phyloP scores from a whole-genome alignment of 2,329 filamentous ascomycete species.

The Lasiodiplodia gonubiensis region DNA sequence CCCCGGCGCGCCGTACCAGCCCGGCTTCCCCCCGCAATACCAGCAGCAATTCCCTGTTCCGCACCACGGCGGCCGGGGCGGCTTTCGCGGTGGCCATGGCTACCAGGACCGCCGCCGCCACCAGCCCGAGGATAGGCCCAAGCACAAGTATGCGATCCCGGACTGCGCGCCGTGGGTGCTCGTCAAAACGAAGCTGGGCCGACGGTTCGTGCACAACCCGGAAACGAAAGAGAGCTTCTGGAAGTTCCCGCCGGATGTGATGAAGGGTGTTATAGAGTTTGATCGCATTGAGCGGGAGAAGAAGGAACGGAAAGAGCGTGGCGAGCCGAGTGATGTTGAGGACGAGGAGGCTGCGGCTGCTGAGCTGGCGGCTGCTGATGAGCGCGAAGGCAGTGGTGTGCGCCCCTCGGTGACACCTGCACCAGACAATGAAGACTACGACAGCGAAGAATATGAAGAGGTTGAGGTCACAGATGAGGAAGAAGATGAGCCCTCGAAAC shows the following conservation, averaged over 20 bases:
- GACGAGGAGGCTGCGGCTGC: conserved; percentile 42
- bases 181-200: conserved; percentile 88
- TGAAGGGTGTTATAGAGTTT: conserved; percentile 74
- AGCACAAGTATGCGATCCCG: conserved; percentile 78
- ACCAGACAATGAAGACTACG: conserved; percentile 48
- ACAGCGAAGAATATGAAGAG: conserved; percentile 78
- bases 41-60: conserved; percentile 34
- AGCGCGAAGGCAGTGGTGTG: conserved; percentile 35
- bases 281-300: conserved; percentile 73
- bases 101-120: conserved; percentile 66
- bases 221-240: conserved; percentile 89
- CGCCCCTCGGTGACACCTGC: conserved; percentile 37
- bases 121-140: conserved; percentile 79
- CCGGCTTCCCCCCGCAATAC: conserved; percentile 57
- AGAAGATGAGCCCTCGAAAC: conserved; percentile 57
- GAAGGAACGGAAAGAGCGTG: conserved; percentile 60
- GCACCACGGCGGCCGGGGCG: conserved; percentile 48
- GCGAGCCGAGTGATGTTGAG: conserved; percentile 45
- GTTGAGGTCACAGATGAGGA: conserved; percentile 71
- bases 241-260: conserved; percentile 88
- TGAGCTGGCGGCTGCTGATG: conserved; percentile 32
- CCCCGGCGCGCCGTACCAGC: conserved; percentile 41
- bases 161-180: conserved; percentile 86
- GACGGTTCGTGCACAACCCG: conserved; percentile 89
- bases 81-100: conserved; percentile 57